Percentiles rank a stretch among this genome's conserved stretches.
Evolutionary conservation across 2,329 filamentous ascomycete genomes (phyloP).

Genomic region (Colletotrichum sp.): DNA sequence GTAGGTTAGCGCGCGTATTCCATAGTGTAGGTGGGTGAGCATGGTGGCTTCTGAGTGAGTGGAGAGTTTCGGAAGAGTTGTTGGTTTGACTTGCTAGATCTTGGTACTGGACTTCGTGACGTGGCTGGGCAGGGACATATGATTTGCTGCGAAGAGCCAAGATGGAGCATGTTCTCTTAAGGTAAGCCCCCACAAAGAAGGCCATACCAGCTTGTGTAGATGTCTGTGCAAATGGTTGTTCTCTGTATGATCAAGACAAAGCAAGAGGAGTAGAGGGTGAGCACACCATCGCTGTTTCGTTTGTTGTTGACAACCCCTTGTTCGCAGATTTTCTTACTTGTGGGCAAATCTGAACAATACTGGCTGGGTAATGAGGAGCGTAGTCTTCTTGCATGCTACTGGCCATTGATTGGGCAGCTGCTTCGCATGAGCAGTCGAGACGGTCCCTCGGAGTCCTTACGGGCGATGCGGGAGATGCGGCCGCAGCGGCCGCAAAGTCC

Average conservation of each 20-base stretch:
- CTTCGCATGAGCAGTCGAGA: neutral
- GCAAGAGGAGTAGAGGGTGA: neutral
- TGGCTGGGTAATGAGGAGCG: accelerated
- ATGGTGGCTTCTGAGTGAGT: neutral
- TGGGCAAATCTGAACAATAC: neutral
- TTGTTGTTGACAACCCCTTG: neutral
- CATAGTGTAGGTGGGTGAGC: neutral
- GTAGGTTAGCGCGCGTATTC: neutral
- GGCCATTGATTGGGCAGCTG: accelerated
- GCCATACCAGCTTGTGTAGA: neutral
- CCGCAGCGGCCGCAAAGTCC: neutral
- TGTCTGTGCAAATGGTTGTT: neutral
- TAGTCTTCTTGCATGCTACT: neutral
- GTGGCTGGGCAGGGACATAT: neutral
- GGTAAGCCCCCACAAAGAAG: neutral
- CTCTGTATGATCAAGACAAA: neutral
- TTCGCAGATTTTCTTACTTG: neutral
- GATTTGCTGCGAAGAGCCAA: neutral
- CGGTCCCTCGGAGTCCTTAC: neutral
- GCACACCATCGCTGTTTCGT: neutral
- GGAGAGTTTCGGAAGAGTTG: neutral
- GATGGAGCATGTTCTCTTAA: neutral
- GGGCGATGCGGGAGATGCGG: neutral
- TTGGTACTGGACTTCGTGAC: neutral
- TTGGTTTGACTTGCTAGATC: neutral